Base-by-base conservation (phyloP, 2,329 filamentous ascomycete species). In the Escovopsis sp. region DNA sequence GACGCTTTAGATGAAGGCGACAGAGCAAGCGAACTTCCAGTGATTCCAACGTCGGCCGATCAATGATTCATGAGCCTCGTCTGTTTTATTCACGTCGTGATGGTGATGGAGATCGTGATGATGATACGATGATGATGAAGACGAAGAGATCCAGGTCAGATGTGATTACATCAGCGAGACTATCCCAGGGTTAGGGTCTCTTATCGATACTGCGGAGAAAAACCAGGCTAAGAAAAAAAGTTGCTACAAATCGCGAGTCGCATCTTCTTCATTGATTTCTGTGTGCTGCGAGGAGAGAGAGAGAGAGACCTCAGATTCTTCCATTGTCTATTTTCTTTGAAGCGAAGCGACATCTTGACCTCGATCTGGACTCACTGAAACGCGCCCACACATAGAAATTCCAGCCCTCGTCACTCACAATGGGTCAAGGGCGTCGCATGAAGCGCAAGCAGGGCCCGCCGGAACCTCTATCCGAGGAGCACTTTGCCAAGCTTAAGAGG, bases 401-500 rank as follows among this genome's bases (percentile, higher is more conserved):
- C 21, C 21, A 11, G 3, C 6, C 7, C 21, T 8, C 2, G 8
- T 15, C 33, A 16, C 27, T 54, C 54, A 75, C 56, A 52, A 94
- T 94, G 87, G 87, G 85, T 66, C 73, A 76, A 42, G 83, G 86
- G 57, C 81, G 86, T 56, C 84, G 87, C 50, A 92, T 94, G 79
- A 41, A 41, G 34, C 83, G 87, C 59, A 94, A 94, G 63, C 90
- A 96, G 71, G 88, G 86, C 37, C 69, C 79, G 44, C 90, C 90
- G 36, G 73, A 80, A 51, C 70, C 80, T 44, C 70, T 94, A 45
- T 84, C 90, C 45, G 84, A 94, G 53, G 72, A 76, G 45, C 74
- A 81, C 51, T 77, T 79, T 49, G 76, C 77, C 34, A 85, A 78
- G 52, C 58, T 79, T 41, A 94, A 96, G 72, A 75, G 87, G 55